These are phyloP conservation scores for Didymella pinodella DNA, from an alignment of 2,329 filamentous ascomycete genomes.

Conservation along the genomic window DNA sequence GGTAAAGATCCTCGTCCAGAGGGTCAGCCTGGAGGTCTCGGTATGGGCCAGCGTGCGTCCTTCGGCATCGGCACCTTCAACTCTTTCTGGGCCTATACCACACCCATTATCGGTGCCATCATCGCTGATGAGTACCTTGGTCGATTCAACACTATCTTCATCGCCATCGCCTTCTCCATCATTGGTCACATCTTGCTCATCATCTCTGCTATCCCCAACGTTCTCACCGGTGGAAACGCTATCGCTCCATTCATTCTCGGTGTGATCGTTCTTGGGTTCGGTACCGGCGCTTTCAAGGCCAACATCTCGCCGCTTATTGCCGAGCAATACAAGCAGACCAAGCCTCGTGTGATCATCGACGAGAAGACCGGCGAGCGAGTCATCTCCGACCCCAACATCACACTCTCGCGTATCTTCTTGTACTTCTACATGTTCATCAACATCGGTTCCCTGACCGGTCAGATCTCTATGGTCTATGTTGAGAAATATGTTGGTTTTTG, in stretches of 20 bases:
- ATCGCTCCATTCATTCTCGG: slow-evolving; percentile 61
- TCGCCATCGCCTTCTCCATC: slow-evolving; percentile 57
- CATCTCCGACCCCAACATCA: slow-evolving; percentile 74
- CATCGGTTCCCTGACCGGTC: slow-evolving; percentile 71
- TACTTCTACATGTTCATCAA: slow-evolving; percentile 62
- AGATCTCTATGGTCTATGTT: slow-evolving; percentile 75
- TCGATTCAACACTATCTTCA: slow-evolving; percentile 68
- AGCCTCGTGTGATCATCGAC: slow-evolving; percentile 63
- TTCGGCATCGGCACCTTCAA: slow-evolving; percentile 51
- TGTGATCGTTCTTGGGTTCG: slow-evolving; percentile 57
- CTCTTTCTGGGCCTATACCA: slow-evolving; percentile 53
- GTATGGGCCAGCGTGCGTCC: slow-evolving; percentile 50
- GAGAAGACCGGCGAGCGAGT: slow-evolving; percentile 69
- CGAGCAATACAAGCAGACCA: slow-evolving; percentile 70
- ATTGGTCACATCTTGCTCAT: slow-evolving; percentile 64
- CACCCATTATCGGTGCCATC: slow-evolving; percentile 61
- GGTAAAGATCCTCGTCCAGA: slow-evolving; percentile 40
- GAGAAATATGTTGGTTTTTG: slow-evolving; percentile 81
- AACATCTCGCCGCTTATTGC: slow-evolving; percentile 70
- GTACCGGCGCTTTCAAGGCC: slow-evolving; percentile 58
- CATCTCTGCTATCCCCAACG: slow-evolving; percentile 61
- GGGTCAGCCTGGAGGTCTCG: slow-evolving; percentile 48
- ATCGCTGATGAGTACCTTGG: slow-evolving; percentile 66
- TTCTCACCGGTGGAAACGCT: slow-evolving; percentile 53
- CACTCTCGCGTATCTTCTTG: slow-evolving; percentile 68